These are phyloP conservation scores for Epithele typhae DNA, from an alignment of 768 basidiomycete species.

Conservation along the genomic window DNA sequence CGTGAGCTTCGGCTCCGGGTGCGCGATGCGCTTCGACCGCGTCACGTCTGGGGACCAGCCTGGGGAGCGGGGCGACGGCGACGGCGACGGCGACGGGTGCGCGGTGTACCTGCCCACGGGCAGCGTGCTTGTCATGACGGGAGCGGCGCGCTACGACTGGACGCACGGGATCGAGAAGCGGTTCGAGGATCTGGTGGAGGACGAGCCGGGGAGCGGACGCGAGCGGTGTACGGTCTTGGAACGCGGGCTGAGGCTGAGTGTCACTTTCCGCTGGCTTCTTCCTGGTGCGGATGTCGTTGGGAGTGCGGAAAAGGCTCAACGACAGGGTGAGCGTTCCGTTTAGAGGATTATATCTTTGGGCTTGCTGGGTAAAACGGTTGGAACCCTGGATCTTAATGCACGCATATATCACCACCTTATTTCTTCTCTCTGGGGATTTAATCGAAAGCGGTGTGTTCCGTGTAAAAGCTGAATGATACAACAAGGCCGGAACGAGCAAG, in stretches of 20 bases:
- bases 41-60: conserved; percentile 7
- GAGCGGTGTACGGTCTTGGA: conserved; percentile 35
- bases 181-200: conserved; percentile 54
- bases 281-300: conserved; percentile 79
- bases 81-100: conserved; percentile 16
- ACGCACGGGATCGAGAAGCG: conserved; percentile 79
- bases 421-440: no score
- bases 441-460: no score
- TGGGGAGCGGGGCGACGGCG: neutral
- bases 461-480: no score
- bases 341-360: no score
- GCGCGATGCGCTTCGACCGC: conserved; percentile 69
- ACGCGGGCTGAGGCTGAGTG: conserved; percentile 62
- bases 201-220: conserved; percentile 11
- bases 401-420: no score
- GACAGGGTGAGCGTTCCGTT: no score
- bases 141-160: conserved; percentile 83
- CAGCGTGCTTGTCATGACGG: conserved; percentile 73
- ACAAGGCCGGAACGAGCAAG: no score
- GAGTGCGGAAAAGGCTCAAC: neutral
- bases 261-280: conserved; percentile 85
- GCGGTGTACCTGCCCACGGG: conserved; percentile 72
- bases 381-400: no score
- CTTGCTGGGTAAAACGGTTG: no score
- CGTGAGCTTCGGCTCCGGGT: conserved; percentile 75